These are phyloP conservation scores for Sophora flavescens DNA, from an alignment of 306 rosid genomes.

Conservation along the genomic window DNA sequence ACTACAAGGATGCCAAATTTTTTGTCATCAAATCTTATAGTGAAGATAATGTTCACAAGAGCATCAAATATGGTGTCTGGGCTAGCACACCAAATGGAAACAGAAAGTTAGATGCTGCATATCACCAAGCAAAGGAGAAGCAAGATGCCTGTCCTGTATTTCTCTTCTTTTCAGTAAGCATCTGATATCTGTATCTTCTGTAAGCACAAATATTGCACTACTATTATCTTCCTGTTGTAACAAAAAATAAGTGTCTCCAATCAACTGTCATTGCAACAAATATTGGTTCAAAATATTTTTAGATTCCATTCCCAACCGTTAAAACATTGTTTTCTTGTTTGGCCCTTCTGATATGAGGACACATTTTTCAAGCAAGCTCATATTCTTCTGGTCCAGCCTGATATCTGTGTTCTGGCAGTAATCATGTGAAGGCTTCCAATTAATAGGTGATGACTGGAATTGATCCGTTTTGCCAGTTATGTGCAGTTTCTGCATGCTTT, in stretches of 20 bases:
- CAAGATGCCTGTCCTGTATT: constrained; percentile 74
- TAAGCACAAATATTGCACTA: constrained; percentile 1
- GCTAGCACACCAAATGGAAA: constrained; percentile 95
- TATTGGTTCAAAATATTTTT: constrained; percentile 20
- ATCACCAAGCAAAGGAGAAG: constrained; percentile 74
- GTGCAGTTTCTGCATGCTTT: not conserved
- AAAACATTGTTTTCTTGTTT: not conserved
- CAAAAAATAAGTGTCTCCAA: constrained; percentile 8
- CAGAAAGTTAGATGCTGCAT: constrained; percentile 84
- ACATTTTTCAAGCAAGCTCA: not conserved
- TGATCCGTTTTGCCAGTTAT: not conserved
- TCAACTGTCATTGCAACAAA: constrained; percentile 19
- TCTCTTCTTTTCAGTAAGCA: constrained; percentile 78
- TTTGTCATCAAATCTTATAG: constrained; percentile 89
- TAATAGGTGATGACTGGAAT: not conserved
- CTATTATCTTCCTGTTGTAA: constrained; percentile 15
- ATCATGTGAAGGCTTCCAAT: too few species aligned
- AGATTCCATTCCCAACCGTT: not conserved
- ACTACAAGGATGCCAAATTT: constrained; percentile 75
- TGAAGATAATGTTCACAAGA: constrained; percentile 92
- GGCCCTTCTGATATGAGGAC: not conserved
- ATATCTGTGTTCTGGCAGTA: too few species aligned
- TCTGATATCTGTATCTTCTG: constrained; percentile 36
- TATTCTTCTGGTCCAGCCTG: too few species aligned
- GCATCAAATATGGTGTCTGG: constrained; percentile 91